Evolutionary conservation across 306 rosid genomes (phyloP), one percentile per base, ranked within the genome.

Genomic region (Psophocarpus tetragonolobus): DNA sequence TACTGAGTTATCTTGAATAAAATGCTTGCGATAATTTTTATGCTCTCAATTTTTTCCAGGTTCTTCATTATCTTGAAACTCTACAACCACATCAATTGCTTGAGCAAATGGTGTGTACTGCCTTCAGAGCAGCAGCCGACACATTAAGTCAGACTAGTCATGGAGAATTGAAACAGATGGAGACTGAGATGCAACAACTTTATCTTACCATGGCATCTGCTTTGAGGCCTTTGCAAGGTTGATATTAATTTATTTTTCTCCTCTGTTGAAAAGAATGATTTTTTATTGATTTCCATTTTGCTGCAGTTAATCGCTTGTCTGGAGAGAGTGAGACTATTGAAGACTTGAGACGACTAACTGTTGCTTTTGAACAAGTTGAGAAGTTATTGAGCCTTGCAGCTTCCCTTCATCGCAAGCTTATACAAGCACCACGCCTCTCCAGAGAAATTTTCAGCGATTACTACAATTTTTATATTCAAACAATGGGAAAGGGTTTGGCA

Each of bases 21-120:
- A n/a, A n/a, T n/a, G n/a, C n/a, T n/a, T 51, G 68, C 45, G 57
- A 47, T 60, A 54, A 56, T 63, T 68, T 62, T 48, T 27, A 69
- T 81, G n/a, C 68, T 68, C 39, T 71, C 68, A 56, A 44, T 18
- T 78, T 18, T 78, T 81, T 81, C 38, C 64, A 95, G 99, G 88
- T 91, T 60, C 97, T 95, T 76, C 99, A 95, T 85, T 95, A 92
- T 87, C 90, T 91, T 75, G 99, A 92, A 88, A 96, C 99, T 30
- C 35, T 90, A 73, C 81, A 63, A 74, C 97, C 97, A 14, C 85
- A 96, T 89, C 89, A 85, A 85, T 88, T 92, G 85, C 96, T 96
- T 21, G 98, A 92, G 88, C 98, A 96, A 87, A 92, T 90, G 94
- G 84, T 92, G 69, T 88, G 94, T 78, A 84, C 98, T 75, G 84